Evolutionary conservation across 257 asterid genomes (phyloP), one percentile per base, ranked within the genome.

Genomic region (Scutellaria barbata): DNA sequence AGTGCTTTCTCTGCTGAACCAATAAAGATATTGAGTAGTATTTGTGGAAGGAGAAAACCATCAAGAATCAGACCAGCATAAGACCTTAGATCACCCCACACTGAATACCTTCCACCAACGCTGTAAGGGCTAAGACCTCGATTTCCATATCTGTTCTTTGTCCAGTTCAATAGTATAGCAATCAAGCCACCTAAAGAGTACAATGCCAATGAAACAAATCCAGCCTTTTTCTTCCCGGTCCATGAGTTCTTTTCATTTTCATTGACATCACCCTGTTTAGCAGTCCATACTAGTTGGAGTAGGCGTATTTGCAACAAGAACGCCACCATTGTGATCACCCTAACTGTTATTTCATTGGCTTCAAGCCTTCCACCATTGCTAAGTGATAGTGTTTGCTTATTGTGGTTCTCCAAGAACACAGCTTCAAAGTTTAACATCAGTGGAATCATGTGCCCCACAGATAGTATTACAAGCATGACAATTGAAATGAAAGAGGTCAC

Each of bases 1-100:
- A 89, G 69, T 0, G 87, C 85, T 20, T 70, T 87, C 70, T 82
- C 81, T 1, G 55, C 58, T 2, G 89, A 87, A 2, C 81, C 83
- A 7, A 71, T 56, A 25, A 91, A 71, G 1, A 77, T 17, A 72
- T 85, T 89, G 77, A 87, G 76, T 7, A 87, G 11, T 64, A 91
- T 75, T 71, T 89, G 97, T 45, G 97, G 97, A 16, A 91, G 65
- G 6, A 89, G 88, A 70, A 87, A 87, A 14, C 92, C 88, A 52
- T 91, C 97, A 39, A 91, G 85, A 75, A 87, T 72, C 67, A 87
- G 56, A 47, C 95, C 96, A 7, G 48, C 88, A 58, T 85, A 91
- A n/a, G 96, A 85, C 75, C 90, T 87, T 20, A 89, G 71, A 67
- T 78, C 86, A 3, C 77, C 82, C 87, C 85, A 83, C 2, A 84